phyloP scores from a whole-genome alignment of 78 protist genomes.

The Emiliania huxleyi region DNA sequence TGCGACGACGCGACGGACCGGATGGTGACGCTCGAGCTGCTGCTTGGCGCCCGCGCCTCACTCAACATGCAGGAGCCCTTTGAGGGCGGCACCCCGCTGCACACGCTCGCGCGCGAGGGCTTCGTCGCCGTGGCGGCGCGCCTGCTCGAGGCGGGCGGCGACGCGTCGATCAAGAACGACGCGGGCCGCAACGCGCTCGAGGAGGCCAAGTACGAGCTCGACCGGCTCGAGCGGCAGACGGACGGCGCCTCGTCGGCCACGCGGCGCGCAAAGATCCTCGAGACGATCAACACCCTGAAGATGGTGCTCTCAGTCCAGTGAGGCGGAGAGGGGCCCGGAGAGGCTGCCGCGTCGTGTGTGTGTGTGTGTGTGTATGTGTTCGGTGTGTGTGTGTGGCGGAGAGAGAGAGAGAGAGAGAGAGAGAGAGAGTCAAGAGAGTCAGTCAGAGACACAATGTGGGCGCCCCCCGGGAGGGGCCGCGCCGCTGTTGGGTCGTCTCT shows the following conservation, averaged over 20 bases:
- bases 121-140: background rate
- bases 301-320: too few species aligned
- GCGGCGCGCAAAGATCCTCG: background rate
- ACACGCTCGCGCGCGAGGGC: background rate
- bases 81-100: background rate
- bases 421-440: too few species aligned
- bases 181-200: background rate
- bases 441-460: too few species aligned
- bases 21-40: background rate
- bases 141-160: background rate
- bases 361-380: too few species aligned
- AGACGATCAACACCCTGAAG: background rate
- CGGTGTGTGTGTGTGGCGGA: too few species aligned
- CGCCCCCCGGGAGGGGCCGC: too few species aligned
- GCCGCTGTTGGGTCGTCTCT: too few species aligned
- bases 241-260: background rate
- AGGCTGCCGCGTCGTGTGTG: too few species aligned
- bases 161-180: background rate
- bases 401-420: too few species aligned
- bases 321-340: too few species aligned
- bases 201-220: background rate
- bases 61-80: background rate
- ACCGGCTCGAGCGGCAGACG: background rate
- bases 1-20: background rate
- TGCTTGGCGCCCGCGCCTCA: background rate